Evolutionary conservation across 1,284 basidiomycete genomes (phyloP).

Genomic region (Singerocomus rubriflavus): DNA sequence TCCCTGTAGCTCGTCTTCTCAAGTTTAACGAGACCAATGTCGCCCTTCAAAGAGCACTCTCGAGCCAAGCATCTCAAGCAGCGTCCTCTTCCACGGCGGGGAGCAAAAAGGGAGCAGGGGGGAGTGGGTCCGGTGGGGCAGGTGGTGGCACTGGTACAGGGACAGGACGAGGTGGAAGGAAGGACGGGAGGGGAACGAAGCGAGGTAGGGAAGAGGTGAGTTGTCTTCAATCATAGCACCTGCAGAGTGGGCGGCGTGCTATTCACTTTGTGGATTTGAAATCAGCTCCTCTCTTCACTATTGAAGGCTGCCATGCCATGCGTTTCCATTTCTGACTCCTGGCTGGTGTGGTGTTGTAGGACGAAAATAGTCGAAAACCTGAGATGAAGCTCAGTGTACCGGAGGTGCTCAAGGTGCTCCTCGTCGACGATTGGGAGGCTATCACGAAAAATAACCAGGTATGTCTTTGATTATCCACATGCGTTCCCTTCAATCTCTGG

Average conservation of each 20-base stretch:
- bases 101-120: constrained; percentile 30
- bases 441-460: constrained; percentile 95
- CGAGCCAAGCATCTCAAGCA: constrained; percentile 39
- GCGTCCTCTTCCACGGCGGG: constrained; percentile 33
- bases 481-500: neutral
- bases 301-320: neutral
- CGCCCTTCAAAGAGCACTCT: constrained; percentile 68
- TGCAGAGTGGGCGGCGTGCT: neutral
- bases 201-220: constrained; percentile 37
- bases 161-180: constrained; percentile 25
- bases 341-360: constrained; percentile 34
- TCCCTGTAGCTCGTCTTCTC: constrained; percentile 77
- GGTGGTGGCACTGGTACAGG: constrained; percentile 20
- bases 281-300: neutral
- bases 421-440: constrained; percentile 98
- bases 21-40: constrained; percentile 88
- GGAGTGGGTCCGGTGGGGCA: constrained; percentile 17
- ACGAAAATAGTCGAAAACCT: constrained; percentile 69
- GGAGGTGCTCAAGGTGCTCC: constrained; percentile 81
- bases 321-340: constrained; percentile 3
- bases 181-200: constrained; percentile 37
- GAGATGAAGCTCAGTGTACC: constrained; percentile 93
- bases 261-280: neutral
- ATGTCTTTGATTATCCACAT: constrained; percentile 11
- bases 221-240: neutral